phyloP scores from a whole-genome alignment of 805 yeast genomes.

The Wickerhamomyces silvicola region DNA sequence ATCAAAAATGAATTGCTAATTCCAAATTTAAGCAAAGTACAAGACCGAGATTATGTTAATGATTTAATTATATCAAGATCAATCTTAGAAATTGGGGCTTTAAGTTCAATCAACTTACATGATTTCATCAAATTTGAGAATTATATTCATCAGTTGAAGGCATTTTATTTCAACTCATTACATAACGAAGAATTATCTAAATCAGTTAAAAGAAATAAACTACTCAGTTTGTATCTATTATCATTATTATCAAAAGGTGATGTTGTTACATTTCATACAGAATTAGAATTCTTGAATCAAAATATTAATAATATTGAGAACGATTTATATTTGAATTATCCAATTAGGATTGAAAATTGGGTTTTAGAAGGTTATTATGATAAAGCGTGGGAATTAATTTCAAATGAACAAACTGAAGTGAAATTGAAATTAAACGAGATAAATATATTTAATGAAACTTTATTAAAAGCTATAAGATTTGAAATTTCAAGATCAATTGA shows the following conservation, averaged over 20 bases:
- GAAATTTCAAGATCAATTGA: constrained; percentile 85
- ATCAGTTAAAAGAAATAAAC: constrained; percentile 61
- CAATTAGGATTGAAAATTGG: constrained; percentile 86
- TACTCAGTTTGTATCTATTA: constrained; percentile 70
- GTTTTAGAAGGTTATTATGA: constrained; percentile 96
- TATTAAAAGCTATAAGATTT: constrained; percentile 71
- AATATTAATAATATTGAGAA: constrained; percentile 41
- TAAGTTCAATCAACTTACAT: constrained; percentile 60
- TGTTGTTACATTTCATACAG: constrained; percentile 84
- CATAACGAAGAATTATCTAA: constrained; percentile 26
- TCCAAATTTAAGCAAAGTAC: constrained; percentile 43
- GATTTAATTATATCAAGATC: constrained; percentile 77
- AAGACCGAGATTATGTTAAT: constrained; percentile 36
- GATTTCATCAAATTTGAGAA: constrained; percentile 65
- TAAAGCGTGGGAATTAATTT: constrained; percentile 74
- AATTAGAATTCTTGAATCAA: constrained; percentile 65
- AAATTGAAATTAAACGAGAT: constrained; percentile 57
- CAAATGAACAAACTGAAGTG: constrained; percentile 28
- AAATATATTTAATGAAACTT: constrained; percentile 65
- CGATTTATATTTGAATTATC: constrained; percentile 72
- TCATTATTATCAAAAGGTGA: constrained; percentile 76
- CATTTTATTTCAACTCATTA: constrained; percentile 54
- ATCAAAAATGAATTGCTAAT: constrained; percentile 72
- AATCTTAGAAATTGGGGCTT: constrained; percentile 83
- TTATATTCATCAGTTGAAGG: constrained; percentile 65